Conservation (phyloP, 2,329 filamentous ascomycete genomes). For the Talaromyces rugulosus region DNA sequence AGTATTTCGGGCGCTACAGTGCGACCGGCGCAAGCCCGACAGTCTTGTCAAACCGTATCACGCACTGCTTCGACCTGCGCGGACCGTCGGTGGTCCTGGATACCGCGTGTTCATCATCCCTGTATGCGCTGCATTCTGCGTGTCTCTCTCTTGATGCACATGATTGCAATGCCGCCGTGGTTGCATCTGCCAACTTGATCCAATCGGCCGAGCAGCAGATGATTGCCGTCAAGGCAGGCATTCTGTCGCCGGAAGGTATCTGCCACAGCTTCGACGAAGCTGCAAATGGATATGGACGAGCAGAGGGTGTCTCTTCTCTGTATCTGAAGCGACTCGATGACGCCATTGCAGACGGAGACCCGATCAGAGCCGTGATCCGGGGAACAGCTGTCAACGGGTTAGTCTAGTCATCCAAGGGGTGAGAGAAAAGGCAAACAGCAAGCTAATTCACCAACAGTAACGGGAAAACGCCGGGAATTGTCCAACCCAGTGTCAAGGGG, state of each 20-base stretch:
- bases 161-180: constrained; percentile 10
- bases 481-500: constrained; percentile 14
- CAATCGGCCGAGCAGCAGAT: neutral
- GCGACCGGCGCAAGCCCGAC: constrained; percentile 3
- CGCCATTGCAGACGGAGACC: neutral
- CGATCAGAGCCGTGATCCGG: constrained; percentile 4
- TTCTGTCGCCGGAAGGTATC: constrained; percentile 37
- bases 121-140: constrained; percentile 11
- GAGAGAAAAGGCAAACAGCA: neutral
- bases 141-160: neutral
- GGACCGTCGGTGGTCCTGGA: constrained; percentile 9
- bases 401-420: neutral
- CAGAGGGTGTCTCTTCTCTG: constrained; percentile 17
- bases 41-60: constrained; percentile 11
- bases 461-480: constrained; percentile 18
- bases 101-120: constrained; percentile 14
- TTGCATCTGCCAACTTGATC: constrained; percentile 11
- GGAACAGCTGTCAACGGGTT: neutral
- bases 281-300: constrained; percentile 49
- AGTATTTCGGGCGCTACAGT: constrained; percentile 4
- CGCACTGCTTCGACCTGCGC: constrained; percentile 12
- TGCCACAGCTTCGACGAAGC: constrained; percentile 42
- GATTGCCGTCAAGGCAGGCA: neutral
- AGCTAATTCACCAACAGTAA: constrained; percentile 17
- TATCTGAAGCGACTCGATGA: neutral